These are phyloP conservation scores for Canavalia gladiata DNA, from an alignment of 306 rosid genomes.

Conservation along the genomic window DNA sequence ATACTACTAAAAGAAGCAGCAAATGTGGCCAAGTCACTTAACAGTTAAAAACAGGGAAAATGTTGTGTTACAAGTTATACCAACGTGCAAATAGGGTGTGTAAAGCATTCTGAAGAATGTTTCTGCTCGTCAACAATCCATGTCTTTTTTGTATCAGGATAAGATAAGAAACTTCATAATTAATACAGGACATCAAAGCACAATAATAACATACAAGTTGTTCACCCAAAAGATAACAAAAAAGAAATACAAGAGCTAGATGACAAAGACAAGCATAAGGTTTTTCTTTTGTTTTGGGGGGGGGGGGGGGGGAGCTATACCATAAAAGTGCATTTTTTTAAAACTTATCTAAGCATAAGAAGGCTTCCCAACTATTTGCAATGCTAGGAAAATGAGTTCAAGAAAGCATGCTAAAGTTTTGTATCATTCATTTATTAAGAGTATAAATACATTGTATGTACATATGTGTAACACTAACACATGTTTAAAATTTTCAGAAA, in stretches of 20 bases:
- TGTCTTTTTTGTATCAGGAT: neutral
- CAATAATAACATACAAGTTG: neutral
- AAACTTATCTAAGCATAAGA: neutral
- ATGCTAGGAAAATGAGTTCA: neutral
- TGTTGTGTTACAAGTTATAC: neutral
- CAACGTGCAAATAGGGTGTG: conserved; percentile 20
- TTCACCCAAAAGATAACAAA: neutral
- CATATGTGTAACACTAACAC: neutral
- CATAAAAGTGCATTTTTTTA: neutral
- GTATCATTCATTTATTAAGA: neutral
- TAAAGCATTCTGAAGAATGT: conserved; percentile 27
- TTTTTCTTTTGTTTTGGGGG: too few relatives aligned
- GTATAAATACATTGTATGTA: neutral
- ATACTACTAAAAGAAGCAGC: conserved; percentile 18
- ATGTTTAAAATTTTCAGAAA: neutral
- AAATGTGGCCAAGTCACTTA: neutral
- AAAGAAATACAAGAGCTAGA: neutral
- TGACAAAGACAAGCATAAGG: neutral
- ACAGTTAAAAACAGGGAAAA: neutral
- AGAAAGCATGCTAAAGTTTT: neutral
- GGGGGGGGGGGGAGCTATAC: neutral
- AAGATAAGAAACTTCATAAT: conserved; percentile 17
- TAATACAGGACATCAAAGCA: neutral
- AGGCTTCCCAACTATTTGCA: neutral
- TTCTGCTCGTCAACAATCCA: neutral